These are phyloP conservation scores for Phaeosphaeria sp. DNA, from an alignment of 2,329 filamentous ascomycete species.

Conservation along the genomic window DNA sequence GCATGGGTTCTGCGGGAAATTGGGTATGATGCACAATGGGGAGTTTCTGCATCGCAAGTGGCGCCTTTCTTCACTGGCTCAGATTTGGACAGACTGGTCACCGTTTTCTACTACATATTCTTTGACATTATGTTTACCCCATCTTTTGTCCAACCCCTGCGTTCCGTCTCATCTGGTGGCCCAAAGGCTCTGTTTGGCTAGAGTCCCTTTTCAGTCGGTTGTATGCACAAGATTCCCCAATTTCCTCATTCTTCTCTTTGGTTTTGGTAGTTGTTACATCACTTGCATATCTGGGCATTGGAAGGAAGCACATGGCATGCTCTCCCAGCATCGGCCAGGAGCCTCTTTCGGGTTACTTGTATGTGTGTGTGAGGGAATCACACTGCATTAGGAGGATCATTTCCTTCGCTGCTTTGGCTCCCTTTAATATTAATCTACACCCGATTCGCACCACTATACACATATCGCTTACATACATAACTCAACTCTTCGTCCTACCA, in stretches of 20 bases:
- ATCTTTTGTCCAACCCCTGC: constrained; percentile 11
- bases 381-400: constrained; percentile 17
- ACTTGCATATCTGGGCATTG: constrained; percentile 25
- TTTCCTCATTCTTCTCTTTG: constrained; percentile 22
- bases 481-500: not conserved
- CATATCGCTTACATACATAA: not conserved
- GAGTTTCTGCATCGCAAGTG: constrained; percentile 28
- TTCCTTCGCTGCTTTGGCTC: constrained; percentile 12
- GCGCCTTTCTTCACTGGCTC: constrained; percentile 18
- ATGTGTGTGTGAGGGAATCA: constrained; percentile 8
- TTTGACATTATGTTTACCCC: not conserved
- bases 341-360: not conserved
- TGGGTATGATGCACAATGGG: not conserved
- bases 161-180: constrained; percentile 29
- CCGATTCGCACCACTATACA: constrained; percentile 11
- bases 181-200: constrained; percentile 7
- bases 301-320: constrained; percentile 16
- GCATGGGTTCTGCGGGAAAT: constrained; percentile 36
- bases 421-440: constrained; percentile 38
- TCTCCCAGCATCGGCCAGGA: constrained; percentile 1
- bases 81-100: not conserved
- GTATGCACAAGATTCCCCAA: constrained; percentile 40
- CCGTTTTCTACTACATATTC: not conserved
- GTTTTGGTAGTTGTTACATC: constrained; percentile 14
- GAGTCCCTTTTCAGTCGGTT: constrained; percentile 3